Percentiles rank a stretch among this genome's conserved stretches.
Conservation (phyloP, 2,329 filamentous ascomycete genomes). For the Pseudocercospora pini-densiflorae region DNA sequence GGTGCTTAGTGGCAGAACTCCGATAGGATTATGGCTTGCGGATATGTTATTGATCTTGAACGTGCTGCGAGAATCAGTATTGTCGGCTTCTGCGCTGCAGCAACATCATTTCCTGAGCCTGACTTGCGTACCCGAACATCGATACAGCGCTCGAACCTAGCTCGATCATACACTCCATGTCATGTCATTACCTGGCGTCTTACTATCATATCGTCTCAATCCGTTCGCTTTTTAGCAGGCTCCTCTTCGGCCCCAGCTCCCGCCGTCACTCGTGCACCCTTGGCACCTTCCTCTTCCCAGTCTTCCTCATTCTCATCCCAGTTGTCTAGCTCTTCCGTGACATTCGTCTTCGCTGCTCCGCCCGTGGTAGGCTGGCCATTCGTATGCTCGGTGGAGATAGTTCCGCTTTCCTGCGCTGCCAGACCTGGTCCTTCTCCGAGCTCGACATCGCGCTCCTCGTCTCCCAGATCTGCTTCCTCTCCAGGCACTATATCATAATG, state of each 20-base stretch:
- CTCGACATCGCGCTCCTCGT: constrained; percentile 69
- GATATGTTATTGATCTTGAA: neutral
- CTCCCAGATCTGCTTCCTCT: constrained; percentile 52
- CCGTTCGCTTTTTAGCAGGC: constrained; percentile 48
- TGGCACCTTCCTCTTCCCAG: constrained; percentile 64
- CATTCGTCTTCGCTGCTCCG: constrained; percentile 63
- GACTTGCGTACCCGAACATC: neutral
- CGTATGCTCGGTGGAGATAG: constrained; percentile 27
- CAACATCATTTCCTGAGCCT: neutral
- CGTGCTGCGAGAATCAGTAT: neutral
- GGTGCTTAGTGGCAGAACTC: no score
- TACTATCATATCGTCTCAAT: constrained; percentile 37
- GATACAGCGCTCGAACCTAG: neutral
- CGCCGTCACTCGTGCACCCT: constrained; percentile 33
- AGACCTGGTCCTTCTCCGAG: constrained; percentile 64
- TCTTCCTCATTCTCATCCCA: constrained; percentile 87
- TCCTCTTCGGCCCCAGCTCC: constrained; percentile 29
- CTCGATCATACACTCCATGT: neutral
- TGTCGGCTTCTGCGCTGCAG: neutral
- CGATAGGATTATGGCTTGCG: no score
- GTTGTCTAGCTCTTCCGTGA: constrained; percentile 87
- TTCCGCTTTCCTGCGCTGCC: constrained; percentile 39
- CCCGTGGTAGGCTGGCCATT: constrained; percentile 40
- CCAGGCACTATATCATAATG: constrained; percentile 73
- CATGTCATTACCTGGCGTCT: neutral